These are phyloP conservation scores for Histomonas meleagridis DNA, from an alignment of 208 protist species.

Conservation along the genomic window DNA sequence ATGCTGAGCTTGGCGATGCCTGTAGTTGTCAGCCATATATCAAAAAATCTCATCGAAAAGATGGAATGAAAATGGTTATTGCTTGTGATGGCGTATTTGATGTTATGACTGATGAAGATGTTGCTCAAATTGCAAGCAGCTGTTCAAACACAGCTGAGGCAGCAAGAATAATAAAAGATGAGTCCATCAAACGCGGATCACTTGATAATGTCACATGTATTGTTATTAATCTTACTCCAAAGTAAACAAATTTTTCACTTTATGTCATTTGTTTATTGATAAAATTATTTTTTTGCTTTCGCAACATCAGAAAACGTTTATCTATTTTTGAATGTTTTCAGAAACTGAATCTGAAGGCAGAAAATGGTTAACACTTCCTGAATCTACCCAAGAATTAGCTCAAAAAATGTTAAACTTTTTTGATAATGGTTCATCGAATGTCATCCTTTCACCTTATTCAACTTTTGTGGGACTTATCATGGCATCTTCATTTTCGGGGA, in stretches of 20 bases:
- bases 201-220: neutral
- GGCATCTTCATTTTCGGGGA: too few relatives aligned
- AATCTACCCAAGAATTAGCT: too few relatives aligned
- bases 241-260: neutral
- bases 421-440: too few relatives aligned
- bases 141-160: neutral
- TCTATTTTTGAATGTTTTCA: too few relatives aligned
- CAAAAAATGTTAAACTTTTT: too few relatives aligned
- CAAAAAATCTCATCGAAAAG: neutral
- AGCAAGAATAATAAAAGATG: neutral
- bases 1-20: neutral
- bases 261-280: too few relatives aligned
- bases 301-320: too few relatives aligned
- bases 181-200: neutral
- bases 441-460: too few relatives aligned
- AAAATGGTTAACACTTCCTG: too few relatives aligned
- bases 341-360: too few relatives aligned
- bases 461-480: too few relatives aligned
- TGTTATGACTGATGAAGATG: neutral
- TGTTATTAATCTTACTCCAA: neutral
- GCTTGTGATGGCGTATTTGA: slow-evolving; percentile 1
- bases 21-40: neutral
- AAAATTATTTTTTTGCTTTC: too few relatives aligned
- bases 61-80: neutral
- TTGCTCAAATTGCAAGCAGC: neutral